Conservation (phyloP, 179 eudicot genomes). For the Beta macrorhiza region DNA sequence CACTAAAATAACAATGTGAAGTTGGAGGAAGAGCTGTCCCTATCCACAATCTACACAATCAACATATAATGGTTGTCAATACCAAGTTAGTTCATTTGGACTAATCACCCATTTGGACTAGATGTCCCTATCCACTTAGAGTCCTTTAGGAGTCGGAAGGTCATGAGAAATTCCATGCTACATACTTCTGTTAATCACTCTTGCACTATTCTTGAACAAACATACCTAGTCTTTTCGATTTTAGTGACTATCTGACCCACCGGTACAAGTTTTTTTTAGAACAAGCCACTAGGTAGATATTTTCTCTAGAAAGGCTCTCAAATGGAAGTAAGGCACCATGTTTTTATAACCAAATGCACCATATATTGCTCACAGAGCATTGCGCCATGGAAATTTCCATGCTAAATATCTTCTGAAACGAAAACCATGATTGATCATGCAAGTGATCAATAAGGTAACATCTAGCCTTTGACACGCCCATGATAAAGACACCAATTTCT, state of each 20-base stretch:
- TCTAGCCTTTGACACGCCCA: too few relatives aligned
- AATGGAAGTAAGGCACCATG: not conserved
- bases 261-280: not conserved
- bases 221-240: not conserved
- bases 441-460: too few relatives aligned
- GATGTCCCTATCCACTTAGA: not conserved
- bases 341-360: conserved; percentile 4
- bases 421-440: not conserved
- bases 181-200: not conserved
- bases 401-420: not conserved
- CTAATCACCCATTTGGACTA: not conserved
- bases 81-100: not conserved
- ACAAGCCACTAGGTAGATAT: not conserved
- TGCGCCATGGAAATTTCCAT: not conserved
- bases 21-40: not conserved
- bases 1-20: not conserved
- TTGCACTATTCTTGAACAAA: not conserved
- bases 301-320: not conserved
- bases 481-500: too few relatives aligned
- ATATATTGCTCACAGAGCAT: not conserved
- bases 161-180: not conserved
- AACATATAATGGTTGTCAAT: not conserved
- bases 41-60: not conserved
- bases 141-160: not conserved
- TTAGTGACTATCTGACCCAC: not conserved